Percentiles rank a stretch among this genome's conserved stretches.
phyloP scores from a whole-genome alignment of 108 stramenopile species.

The Mayamaea pseudoterrestris region DNA sequence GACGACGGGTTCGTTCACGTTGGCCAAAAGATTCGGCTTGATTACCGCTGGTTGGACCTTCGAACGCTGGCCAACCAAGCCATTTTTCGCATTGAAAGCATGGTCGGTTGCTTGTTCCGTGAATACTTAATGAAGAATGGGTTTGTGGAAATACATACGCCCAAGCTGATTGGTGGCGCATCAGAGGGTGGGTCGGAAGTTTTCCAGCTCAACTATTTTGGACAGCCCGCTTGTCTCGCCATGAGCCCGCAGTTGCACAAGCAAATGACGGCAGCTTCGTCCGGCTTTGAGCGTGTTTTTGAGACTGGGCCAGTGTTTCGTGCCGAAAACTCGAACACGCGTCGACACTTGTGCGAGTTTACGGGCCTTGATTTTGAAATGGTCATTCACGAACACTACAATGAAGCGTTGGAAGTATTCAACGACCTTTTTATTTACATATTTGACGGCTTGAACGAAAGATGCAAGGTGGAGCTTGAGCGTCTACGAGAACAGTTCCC shows the following conservation, averaged over 20 bases:
- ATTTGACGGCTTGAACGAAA: slow-evolving; percentile 87
- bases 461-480: slow-evolving; percentile 82
- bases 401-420: slow-evolving; percentile 95
- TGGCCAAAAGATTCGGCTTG: slow-evolving; percentile 84
- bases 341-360: slow-evolving; percentile 98
- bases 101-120: slow-evolving; percentile 92
- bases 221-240: slow-evolving; percentile 87
- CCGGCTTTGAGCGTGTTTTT: slow-evolving; percentile 97
- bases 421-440: slow-evolving; percentile 94
- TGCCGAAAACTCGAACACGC: slow-evolving; percentile 96
- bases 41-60: slow-evolving; percentile 96
- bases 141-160: slow-evolving; percentile 96
- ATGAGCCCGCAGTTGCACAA: slow-evolving; percentile 99
- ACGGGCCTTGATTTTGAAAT: slow-evolving; percentile 99
- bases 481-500: slow-evolving; percentile 91
- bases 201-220: slow-evolving; percentile 96
- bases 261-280: slow-evolving; percentile 96
- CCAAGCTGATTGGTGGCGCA: slow-evolving; percentile 95
- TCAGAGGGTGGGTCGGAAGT: slow-evolving; percentile 96
- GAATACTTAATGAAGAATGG: slow-evolving; percentile 78
- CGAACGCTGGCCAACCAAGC: slow-evolving; percentile 97
- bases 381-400: slow-evolving; percentile 98
- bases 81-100: slow-evolving; percentile 93
- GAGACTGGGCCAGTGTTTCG: slow-evolving; percentile 99
- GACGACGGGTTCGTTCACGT: slow-evolving; percentile 65